phyloP scores from a whole-genome alignment of 2,329 filamentous ascomycete species.

The Monosporascus sp. region DNA sequence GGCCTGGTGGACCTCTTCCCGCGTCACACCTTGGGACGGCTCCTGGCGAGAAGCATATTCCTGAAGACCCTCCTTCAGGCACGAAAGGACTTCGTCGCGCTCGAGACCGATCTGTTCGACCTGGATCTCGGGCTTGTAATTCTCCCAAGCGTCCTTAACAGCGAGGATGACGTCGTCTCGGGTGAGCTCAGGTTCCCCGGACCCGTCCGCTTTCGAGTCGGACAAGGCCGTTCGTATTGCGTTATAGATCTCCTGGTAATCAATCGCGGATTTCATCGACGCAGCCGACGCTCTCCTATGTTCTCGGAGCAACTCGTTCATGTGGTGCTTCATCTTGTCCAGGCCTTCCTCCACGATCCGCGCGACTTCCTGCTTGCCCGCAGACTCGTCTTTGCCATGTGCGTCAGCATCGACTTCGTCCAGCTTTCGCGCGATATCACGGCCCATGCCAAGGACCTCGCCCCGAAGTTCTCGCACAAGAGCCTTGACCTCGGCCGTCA shows the following conservation, averaged over 20 bases:
- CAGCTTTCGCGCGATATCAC: conserved; percentile 82
- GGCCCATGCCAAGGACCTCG: conserved; percentile 90
- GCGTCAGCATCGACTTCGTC: conserved; percentile 56
- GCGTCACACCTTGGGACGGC: conserved; percentile 56
- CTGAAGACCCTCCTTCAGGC: conserved; percentile 78
- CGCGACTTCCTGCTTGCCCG: conserved; percentile 65
- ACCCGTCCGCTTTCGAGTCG: conserved; percentile 50
- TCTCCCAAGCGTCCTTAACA: conserved; percentile 87
- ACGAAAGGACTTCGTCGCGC: conserved; percentile 82
- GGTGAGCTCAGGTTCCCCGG: conserved; percentile 49
- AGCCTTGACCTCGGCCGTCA: conserved; percentile 88
- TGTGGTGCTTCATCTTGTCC: conserved; percentile 75
- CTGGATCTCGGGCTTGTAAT: conserved; percentile 89
- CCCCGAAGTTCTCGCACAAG: conserved; percentile 84
- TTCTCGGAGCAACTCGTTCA: conserved; percentile 74
- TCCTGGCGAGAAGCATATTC: conserved; percentile 60
- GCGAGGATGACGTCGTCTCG: conserved; percentile 82
- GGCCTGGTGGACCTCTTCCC: conserved; percentile 79
- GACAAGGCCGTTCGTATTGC: conserved; percentile 71
- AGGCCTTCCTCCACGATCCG: conserved; percentile 76
- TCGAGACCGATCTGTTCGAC: conserved; percentile 87
- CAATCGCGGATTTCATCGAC: conserved; percentile 57
- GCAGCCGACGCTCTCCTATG: conserved; percentile 64
- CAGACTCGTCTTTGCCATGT: conserved; percentile 42
- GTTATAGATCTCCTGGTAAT: conserved; percentile 81